Percentiles rank a stretch among this genome's conserved stretches.
Conservation (phyloP, 768 basidiomycete species). For the Amanita rimosa region DNA sequence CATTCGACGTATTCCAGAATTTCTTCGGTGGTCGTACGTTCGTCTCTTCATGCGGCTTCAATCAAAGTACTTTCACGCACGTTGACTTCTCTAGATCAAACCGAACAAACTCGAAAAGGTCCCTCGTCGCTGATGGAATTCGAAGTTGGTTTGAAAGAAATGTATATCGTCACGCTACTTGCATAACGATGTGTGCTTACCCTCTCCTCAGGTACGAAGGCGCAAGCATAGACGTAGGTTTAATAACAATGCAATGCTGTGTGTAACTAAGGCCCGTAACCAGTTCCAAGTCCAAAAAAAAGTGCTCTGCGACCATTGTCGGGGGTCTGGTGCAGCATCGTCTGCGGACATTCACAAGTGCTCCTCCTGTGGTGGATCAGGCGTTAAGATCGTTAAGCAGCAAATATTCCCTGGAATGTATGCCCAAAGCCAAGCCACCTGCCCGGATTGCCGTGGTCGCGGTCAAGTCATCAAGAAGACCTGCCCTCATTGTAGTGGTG, state of each 20-base stretch:
- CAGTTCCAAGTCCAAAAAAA: slow-evolving; percentile 91
- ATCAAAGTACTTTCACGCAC: background rate
- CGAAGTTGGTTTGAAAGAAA: slow-evolving; percentile 79
- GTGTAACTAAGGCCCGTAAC: slow-evolving; percentile 5
- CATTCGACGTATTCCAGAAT: slow-evolving; percentile 88
- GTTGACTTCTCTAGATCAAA: slow-evolving; percentile 22
- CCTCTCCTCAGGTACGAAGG: slow-evolving; percentile 58
- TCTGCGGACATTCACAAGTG: slow-evolving; percentile 86
- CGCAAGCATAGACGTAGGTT: slow-evolving; percentile 67
- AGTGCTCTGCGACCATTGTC: slow-evolving; percentile 93
- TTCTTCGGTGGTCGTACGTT: slow-evolving; percentile 83
- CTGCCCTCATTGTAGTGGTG: slow-evolving; percentile 76
- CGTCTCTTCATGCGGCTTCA: background rate
- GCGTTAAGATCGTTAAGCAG: slow-evolving; percentile 77
- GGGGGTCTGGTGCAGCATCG: slow-evolving; percentile 89
- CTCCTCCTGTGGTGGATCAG: slow-evolving; percentile 70
- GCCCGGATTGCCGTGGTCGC: slow-evolving; percentile 76
- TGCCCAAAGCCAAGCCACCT: slow-evolving; percentile 76
- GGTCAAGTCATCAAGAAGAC: slow-evolving; percentile 66
- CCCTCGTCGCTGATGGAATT: slow-evolving; percentile 72
- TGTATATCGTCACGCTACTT: slow-evolving; percentile 31
- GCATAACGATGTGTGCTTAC: slow-evolving; percentile 1
- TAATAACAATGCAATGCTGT: background rate
- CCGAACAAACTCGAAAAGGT: slow-evolving; percentile 63
- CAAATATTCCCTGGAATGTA: slow-evolving; percentile 98